Evolutionary conservation across 2,329 filamentous ascomycete species (phyloP).

Genomic region (Diplodia corticola): DNA sequence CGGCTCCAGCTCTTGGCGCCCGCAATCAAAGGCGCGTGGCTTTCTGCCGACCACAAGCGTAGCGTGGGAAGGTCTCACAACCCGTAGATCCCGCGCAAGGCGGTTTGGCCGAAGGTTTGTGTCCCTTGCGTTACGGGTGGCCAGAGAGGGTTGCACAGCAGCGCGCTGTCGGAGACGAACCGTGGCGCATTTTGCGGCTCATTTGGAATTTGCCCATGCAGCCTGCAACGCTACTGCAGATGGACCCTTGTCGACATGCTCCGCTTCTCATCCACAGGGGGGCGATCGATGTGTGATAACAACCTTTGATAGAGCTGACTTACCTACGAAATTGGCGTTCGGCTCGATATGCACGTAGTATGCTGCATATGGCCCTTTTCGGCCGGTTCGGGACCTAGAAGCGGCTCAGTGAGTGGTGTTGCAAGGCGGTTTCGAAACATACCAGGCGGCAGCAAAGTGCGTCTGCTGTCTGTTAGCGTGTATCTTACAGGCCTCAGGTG

Average conservation of each 20-base stretch:
- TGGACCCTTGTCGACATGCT: constrained; percentile 20
- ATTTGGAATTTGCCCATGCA: constrained; percentile 23
- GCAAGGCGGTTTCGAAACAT: constrained; percentile 24
- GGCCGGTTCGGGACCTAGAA: constrained; percentile 72
- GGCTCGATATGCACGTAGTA: constrained; percentile 88
- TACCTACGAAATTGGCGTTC: constrained; percentile 67
- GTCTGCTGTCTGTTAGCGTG: constrained; percentile 51
- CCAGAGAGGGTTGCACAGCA: constrained; percentile 2
- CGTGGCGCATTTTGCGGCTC: constrained; percentile 21
- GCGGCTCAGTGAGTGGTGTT: constrained; percentile 18
- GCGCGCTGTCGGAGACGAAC: neutral
- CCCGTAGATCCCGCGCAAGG: constrained; percentile 11
- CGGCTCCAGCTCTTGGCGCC: constrained; percentile 20
- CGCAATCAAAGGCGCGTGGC: constrained; percentile 19
- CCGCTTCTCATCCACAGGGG: constrained; percentile 8
- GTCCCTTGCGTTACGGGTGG: constrained; percentile 16
- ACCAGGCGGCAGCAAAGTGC: constrained; percentile 82
- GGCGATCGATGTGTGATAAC: constrained; percentile 1
- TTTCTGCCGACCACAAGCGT: constrained; percentile 11
- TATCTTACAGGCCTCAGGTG: constrained; percentile 21
- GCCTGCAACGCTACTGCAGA: constrained; percentile 20
- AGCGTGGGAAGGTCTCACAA: constrained; percentile 21
- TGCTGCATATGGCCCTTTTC: constrained; percentile 82
- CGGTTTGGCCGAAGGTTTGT: constrained; percentile 14
- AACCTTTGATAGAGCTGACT: constrained; percentile 36